Conservation (phyloP, 2,329 filamentous ascomycete species). For the Colletotrichum cereale region DNA sequence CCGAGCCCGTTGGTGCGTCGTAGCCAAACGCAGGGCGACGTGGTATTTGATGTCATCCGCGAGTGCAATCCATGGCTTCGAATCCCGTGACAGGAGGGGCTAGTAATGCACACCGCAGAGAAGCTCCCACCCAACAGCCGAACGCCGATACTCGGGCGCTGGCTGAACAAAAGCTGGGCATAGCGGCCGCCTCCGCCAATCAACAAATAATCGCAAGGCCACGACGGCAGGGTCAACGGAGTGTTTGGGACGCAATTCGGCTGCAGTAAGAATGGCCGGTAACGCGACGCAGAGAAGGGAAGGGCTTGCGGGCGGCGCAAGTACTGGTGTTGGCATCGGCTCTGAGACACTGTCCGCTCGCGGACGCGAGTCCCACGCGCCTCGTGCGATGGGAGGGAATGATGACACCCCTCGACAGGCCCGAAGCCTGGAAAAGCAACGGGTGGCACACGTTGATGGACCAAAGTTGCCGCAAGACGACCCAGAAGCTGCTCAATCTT, state of each 20-base stretch:
- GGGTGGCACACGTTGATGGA: neutral
- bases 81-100: neutral
- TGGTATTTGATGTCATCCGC: neutral
- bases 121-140: neutral
- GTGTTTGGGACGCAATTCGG: neutral
- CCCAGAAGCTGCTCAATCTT: neutral
- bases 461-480: neutral
- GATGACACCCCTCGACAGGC: constrained; percentile 12
- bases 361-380: constrained; percentile 5
- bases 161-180: neutral
- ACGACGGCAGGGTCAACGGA: neutral
- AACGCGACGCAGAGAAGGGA: neutral
- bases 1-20: neutral
- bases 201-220: neutral
- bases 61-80: neutral
- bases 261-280: neutral
- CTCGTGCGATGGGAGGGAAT: neutral
- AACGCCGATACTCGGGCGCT: neutral
- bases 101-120: neutral
- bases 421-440: neutral
- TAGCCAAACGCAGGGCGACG: neutral
- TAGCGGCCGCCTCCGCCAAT: neutral
- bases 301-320: neutral
- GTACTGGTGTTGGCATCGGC: neutral
- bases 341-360: constrained; percentile 31